Base-by-base conservation (phyloP, 2,329 filamentous ascomycete species). In the Gremmenia infestans region DNA sequence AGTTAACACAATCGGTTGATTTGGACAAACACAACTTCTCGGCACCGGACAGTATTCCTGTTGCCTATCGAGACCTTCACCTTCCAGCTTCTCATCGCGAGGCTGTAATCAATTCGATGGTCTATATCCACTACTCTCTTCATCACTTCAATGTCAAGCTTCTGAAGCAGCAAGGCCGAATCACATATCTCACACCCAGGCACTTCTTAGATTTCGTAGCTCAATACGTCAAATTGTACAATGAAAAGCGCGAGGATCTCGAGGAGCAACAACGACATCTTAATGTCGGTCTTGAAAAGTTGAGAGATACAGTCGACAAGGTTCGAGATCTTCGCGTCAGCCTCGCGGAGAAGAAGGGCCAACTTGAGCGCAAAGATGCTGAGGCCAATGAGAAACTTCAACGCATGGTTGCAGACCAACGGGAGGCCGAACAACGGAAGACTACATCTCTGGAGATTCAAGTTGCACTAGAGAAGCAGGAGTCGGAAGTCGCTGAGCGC, bases 251-350 rank as follows among this genome's bases (percentile, higher is more conserved):
- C 11, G 94, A 97, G 72, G 94, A 99, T 69, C 82, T 99, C 1
- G 94, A 99, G 72, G 94, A 99, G 71, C 94, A 99, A 72, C 94
- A 99, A 71, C 88, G 94, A 32, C 94, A 99, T 81, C 80, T 99
- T 60, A 99, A 99, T 67, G 92, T 97, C 55, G 95, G 94, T 79
- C 82, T 99, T 2, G 94, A 99, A 76, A 99, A 99, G 73, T 79
- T 99, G 28, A 84, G 90, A 64, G 94, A 97, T 73, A 99, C 94
- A 2, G 92, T 97, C 22, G 91, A 96, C 73, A 97, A 99, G 76
- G 94, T 99, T 54, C 86, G 90, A 59, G 93, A 97, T 72, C 80
- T 99, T 57, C 87, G 93, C 66, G 86, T 83, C 64, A 97, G 91
- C 72, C 80, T 99, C 56, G 92, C 92, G 1, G 87, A 95, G 73